Conservation (phyloP, 2,329 filamentous ascomycete species). For the Scorias spongiosa region DNA sequence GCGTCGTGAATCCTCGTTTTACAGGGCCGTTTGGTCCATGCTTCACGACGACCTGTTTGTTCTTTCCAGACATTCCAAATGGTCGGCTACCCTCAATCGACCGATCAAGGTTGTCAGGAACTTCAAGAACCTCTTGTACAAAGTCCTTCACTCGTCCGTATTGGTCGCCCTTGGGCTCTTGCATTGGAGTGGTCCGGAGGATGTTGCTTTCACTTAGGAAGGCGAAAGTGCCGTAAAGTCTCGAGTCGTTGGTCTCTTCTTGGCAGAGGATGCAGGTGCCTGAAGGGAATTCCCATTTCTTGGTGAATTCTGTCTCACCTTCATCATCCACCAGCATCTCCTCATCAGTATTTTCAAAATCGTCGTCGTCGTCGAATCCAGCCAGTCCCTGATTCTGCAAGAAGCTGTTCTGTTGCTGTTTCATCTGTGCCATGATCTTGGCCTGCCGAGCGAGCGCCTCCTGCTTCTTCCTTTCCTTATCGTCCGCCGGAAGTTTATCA, state of each 20-base stretch:
- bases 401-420: conserved; percentile 93
- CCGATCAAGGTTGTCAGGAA: conserved; percentile 67
- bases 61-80: conserved; percentile 82
- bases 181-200: conserved; percentile 69
- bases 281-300: conserved; percentile 76
- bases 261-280: conserved; percentile 94
- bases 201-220: conserved; percentile 76
- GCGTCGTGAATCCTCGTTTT: conserved; percentile 9
- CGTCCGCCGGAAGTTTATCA: conserved; percentile 44
- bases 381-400: conserved; percentile 77
- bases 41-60: conserved; percentile 62
- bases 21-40: conserved; percentile 35
- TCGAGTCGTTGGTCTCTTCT: conserved; percentile 81
- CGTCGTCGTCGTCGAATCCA: conserved; percentile 74
- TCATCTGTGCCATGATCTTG: conserved; percentile 93
- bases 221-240: conserved; percentile 85
- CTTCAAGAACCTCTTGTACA: conserved; percentile 65
- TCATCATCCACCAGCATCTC: conserved; percentile 41
- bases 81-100: conserved; percentile 72
- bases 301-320: conserved; percentile 44
- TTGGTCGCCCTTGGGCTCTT: conserved; percentile 37
- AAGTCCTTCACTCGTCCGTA: conserved; percentile 38
- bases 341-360: conserved; percentile 60
- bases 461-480: conserved; percentile 75
- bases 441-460: conserved; percentile 81